A percentile compares a stretch with the other conserved stretches of the same genome.
Evolutionary conservation across 495 filamentous ascomycete species (phyloP).

Genomic region (Penicillium nucicola): DNA sequence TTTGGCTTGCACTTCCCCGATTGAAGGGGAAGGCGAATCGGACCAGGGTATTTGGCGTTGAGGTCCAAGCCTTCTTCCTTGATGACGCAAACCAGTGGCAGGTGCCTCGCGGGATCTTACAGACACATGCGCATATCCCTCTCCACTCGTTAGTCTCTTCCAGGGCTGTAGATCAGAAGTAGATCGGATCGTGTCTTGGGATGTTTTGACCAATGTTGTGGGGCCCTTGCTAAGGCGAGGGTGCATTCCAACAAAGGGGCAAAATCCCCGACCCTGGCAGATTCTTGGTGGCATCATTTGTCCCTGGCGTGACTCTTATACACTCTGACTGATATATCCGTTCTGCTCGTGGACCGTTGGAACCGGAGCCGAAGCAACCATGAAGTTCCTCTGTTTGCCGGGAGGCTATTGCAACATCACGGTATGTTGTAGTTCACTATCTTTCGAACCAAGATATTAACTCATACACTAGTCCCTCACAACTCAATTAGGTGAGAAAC

Average conservation of each 20-base stretch:
- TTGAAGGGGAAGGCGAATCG: slow-evolving; percentile 5
- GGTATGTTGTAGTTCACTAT: slow-evolving; percentile 7
- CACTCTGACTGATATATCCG: neutral
- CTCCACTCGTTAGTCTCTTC: slow-evolving; percentile 1
- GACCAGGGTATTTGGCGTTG: slow-evolving; percentile 6
- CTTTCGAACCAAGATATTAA: neutral
- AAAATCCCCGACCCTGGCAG: slow-evolving; percentile 7
- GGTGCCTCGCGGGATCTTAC: neutral
- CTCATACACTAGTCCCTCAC: slow-evolving; percentile 15
- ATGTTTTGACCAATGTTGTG: neutral
- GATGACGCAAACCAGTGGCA: slow-evolving; percentile 4
- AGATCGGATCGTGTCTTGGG: slow-evolving; percentile 2
- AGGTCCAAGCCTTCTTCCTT: slow-evolving; percentile 10
- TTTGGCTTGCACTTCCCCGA: neutral
- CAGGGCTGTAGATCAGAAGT: slow-evolving; percentile 9
- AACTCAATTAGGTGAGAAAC: slow-evolving; percentile 24
- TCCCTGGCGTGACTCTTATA: neutral
- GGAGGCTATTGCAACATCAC: slow-evolving; percentile 25
- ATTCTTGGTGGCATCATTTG: slow-evolving; percentile 6
- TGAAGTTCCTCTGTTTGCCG: slow-evolving; percentile 31
- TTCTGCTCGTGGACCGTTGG: no score
- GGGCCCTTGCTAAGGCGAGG: slow-evolving; percentile 26
- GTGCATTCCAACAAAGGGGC: slow-evolving; percentile 25
- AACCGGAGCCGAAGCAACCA: neutral
- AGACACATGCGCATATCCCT: neutral